phyloP scores from a whole-genome alignment of 345 rosid genomes.

The Eucalyptus urophylla region DNA sequence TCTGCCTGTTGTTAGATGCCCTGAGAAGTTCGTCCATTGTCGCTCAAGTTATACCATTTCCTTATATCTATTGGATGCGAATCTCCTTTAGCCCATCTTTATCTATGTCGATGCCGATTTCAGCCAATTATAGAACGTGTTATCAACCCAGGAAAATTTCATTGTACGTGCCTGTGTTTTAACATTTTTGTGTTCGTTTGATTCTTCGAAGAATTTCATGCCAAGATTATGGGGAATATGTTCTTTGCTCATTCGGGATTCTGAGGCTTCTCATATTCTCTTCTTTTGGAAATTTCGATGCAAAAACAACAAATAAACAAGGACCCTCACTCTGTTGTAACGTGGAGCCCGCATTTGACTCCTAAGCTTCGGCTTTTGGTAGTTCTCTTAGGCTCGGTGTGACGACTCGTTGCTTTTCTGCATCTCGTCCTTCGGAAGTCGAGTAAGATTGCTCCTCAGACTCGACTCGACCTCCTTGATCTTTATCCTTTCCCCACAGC shows the following conservation, averaged over 20 bases:
- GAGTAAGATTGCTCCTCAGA: background rate
- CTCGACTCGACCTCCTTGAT: background rate
- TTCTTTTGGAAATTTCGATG: background rate
- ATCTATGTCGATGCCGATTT: background rate
- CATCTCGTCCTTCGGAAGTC: background rate
- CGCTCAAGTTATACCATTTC: background rate
- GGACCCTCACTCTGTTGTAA: background rate
- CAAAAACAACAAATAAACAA: background rate
- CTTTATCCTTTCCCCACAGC: conserved; percentile 63
- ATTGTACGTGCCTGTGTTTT: background rate
- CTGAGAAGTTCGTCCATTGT: background rate
- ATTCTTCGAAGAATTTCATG: background rate
- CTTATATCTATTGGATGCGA: background rate
- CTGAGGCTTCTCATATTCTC: background rate
- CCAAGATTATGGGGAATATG: background rate
- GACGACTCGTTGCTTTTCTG: background rate
- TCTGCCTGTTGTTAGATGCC: background rate
- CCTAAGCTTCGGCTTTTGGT: background rate
- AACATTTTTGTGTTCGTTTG: background rate
- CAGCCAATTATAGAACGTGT: background rate
- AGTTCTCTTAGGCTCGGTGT: background rate
- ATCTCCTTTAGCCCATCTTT: background rate
- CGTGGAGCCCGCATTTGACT: background rate
- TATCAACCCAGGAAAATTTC: background rate
- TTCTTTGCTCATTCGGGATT: too few relatives aligned